These are phyloP conservation scores for Cordyceps javanica DNA, from an alignment of 2,329 filamentous ascomycete species.

Conservation along the genomic window DNA sequence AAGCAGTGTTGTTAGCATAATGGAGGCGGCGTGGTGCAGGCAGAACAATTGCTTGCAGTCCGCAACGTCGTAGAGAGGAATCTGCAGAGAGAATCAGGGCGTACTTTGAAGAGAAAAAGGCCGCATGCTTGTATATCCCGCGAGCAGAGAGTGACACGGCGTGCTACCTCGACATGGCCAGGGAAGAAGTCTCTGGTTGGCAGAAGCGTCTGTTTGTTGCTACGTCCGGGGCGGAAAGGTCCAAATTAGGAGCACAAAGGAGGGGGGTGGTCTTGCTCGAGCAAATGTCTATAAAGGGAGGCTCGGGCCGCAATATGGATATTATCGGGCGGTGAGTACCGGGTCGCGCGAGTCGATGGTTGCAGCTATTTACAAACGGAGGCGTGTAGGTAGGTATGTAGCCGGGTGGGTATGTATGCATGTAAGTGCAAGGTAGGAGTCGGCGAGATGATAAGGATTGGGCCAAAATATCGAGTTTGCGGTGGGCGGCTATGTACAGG, in stretches of 20 bases:
- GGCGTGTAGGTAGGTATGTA: not conserved
- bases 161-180: constrained; percentile 11
- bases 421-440: constrained; percentile 2
- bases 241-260: not conserved
- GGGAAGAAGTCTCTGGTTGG: not conserved
- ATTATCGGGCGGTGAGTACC: not conserved
- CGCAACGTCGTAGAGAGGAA: not conserved
- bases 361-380: constrained; percentile 10
- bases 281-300: not conserved
- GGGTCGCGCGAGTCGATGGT: not conserved
- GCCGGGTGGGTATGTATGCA: constrained; percentile 1
- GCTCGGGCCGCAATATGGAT: constrained; percentile 1
- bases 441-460: not conserved
- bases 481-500: not conserved
- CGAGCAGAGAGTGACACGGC: constrained; percentile 1
- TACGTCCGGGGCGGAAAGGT: not conserved
- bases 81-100: not conserved
- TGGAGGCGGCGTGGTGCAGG: not conserved
- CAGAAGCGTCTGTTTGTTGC: not conserved
- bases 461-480: not conserved
- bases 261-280: not conserved
- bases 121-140: constrained; percentile 12
- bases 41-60: not conserved
- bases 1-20: not conserved
- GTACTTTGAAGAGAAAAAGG: constrained; percentile 3